Conservation (phyloP, 2,329 filamentous ascomycete species). For the Sporothrix schenckii region DNA sequence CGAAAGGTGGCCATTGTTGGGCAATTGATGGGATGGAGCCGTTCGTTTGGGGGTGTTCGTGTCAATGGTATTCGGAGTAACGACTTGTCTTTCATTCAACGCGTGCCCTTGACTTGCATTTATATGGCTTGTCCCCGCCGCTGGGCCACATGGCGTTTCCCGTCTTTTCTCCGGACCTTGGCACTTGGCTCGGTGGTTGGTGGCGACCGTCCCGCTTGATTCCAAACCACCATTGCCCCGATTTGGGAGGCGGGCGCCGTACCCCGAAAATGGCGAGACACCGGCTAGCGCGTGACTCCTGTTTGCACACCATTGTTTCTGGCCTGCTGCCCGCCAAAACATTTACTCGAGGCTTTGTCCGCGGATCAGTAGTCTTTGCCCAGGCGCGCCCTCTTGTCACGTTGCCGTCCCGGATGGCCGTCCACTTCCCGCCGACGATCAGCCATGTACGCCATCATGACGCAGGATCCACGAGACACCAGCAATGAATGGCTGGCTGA, state of each 20-base stretch:
- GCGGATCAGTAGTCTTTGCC: too few relatives aligned
- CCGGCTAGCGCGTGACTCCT: background rate
- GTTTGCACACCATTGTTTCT: too few relatives aligned
- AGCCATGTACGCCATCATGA: too few relatives aligned
- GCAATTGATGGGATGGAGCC: background rate
- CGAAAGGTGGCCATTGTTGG: constrained; percentile 4
- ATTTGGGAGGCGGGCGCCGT: background rate
- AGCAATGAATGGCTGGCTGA: too few relatives aligned
- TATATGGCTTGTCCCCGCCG: background rate
- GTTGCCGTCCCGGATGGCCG: too few relatives aligned
- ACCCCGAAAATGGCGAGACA: background rate
- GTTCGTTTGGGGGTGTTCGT: background rate
- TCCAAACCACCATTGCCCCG: constrained; percentile 18
- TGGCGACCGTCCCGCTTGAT: background rate
- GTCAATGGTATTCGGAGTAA: background rate
- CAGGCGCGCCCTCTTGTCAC: too few relatives aligned
- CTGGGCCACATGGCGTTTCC: background rate
- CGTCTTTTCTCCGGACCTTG: background rate
- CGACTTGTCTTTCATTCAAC: background rate
- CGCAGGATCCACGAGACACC: too few relatives aligned
- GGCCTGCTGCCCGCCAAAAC: too few relatives aligned
- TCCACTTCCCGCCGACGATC: too few relatives aligned
- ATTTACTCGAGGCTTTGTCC: too few relatives aligned
- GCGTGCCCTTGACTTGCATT: background rate
- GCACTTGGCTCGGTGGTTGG: background rate